Percentiles rank a stretch among this genome's conserved stretches.
Conservation (phyloP, 768 basidiomycete species). For the Boletus rex-veris region DNA sequence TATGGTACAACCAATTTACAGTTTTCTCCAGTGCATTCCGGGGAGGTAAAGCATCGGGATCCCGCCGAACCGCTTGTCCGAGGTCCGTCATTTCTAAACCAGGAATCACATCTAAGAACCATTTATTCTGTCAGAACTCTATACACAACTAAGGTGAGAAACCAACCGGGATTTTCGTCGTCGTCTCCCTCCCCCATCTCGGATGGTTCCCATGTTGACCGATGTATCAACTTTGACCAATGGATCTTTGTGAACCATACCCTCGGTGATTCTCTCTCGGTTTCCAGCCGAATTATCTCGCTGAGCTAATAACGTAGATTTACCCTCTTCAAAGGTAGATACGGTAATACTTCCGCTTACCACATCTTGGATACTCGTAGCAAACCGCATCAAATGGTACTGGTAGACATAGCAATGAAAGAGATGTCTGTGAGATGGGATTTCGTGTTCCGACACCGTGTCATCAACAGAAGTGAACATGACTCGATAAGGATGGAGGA, state of each 20-base stretch:
- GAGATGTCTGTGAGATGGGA: constrained; percentile 62
- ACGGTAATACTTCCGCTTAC: constrained; percentile 23
- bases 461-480: constrained; percentile 42
- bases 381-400: constrained; percentile 42
- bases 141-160: not conserved
- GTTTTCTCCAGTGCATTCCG: constrained; percentile 51
- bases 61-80: constrained; percentile 53
- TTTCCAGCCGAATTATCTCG: constrained; percentile 54
- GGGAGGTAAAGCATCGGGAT: constrained; percentile 74
- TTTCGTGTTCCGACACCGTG: constrained; percentile 29
- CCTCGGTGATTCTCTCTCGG: constrained; percentile 35
- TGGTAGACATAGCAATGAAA: constrained; percentile 77
- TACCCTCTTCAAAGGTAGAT: not conserved
- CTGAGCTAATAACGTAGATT: constrained; percentile 43
- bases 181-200: constrained; percentile 47
- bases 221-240: constrained; percentile 35
- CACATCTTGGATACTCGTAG: constrained; percentile 27
- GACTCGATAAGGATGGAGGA: constrained; percentile 59
- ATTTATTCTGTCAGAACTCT: not conserved
- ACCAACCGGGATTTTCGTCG: constrained; percentile 64
- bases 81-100: constrained; percentile 54
- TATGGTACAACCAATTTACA: constrained; percentile 44
- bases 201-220: constrained; percentile 44
- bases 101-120: constrained; percentile 47
- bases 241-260: constrained; percentile 56